A percentile compares a stretch with the other conserved stretches of the same genome.
These are phyloP conservation scores for Fusarium keratoplasticum DNA, from an alignment of 2,329 filamentous ascomycete species.

Conservation along the genomic window DNA sequence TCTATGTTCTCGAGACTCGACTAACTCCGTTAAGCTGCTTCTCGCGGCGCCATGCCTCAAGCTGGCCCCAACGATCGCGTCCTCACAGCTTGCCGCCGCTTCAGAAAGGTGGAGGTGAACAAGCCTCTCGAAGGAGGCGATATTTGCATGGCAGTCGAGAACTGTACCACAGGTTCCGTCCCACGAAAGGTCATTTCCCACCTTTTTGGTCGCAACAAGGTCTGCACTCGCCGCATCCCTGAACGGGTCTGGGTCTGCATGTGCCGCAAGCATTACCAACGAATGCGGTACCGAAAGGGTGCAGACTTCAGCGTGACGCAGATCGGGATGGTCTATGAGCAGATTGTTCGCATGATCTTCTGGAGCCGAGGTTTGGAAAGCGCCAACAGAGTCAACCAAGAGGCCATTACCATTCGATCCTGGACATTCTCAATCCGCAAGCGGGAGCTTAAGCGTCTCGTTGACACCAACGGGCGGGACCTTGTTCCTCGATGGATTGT, in stretches of 20 bases:
- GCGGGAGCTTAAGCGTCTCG: conserved; percentile 70
- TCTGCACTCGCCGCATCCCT: conserved; percentile 77
- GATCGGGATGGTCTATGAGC: conserved; percentile 71
- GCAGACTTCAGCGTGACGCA: conserved; percentile 71
- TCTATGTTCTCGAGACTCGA: not conserved
- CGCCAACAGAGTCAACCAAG: conserved; percentile 41
- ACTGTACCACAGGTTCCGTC: conserved; percentile 70
- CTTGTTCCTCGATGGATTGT: conserved; percentile 58
- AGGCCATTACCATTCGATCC: conserved; percentile 49
- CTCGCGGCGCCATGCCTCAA: conserved; percentile 9
- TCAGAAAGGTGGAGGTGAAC: conserved; percentile 29
- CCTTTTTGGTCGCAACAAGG: conserved; percentile 86
- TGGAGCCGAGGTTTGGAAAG: conserved; percentile 68
- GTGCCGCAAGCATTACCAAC: conserved; percentile 87
- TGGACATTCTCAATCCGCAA: conserved; percentile 75
- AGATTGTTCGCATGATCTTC: conserved; percentile 70
- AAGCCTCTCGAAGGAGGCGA: conserved; percentile 43
- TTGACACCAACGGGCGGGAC: conserved; percentile 45
- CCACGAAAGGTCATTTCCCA: conserved; percentile 83
- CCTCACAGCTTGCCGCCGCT: conserved; percentile 29
- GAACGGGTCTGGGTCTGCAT: conserved; percentile 78
- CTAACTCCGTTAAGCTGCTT: conserved; percentile 9
- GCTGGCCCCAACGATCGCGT: conserved; percentile 33
- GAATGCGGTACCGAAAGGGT: conserved; percentile 75
- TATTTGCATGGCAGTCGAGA: conserved; percentile 66